Conservation (phyloP, 2,329 filamentous ascomycete genomes). For the Penicillium sp. region DNA sequence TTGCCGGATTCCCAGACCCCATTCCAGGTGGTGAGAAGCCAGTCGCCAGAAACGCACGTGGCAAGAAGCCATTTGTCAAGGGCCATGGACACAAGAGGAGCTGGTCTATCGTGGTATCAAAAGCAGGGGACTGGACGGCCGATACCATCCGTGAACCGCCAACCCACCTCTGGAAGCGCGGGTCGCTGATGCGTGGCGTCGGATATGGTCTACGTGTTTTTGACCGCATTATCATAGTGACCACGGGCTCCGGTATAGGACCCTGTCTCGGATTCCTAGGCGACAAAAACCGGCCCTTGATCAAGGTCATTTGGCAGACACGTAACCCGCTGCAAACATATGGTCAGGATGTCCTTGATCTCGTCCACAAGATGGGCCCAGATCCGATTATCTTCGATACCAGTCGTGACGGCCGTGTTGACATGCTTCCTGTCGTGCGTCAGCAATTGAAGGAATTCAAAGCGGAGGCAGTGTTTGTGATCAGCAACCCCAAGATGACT, state of each 20-base stretch:
- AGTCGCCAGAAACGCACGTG: neutral
- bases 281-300: slow-evolving; percentile 38
- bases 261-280: slow-evolving; percentile 63
- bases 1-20: slow-evolving; percentile 67
- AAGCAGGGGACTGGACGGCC: slow-evolving; percentile 72
- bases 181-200: slow-evolving; percentile 66
- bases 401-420: slow-evolving; percentile 55
- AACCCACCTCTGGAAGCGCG: slow-evolving; percentile 63
- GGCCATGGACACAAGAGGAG: slow-evolving; percentile 9
- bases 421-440: slow-evolving; percentile 60
- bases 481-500: slow-evolving; percentile 67
- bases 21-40: slow-evolving; percentile 4
- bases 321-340: slow-evolving; percentile 61
- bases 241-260: slow-evolving; percentile 71
- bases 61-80: slow-evolving; percentile 1
- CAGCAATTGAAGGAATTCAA: slow-evolving; percentile 46
- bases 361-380: slow-evolving; percentile 57
- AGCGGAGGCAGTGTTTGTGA: slow-evolving; percentile 69
- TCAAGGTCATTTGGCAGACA: slow-evolving; percentile 69
- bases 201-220: slow-evolving; percentile 66
- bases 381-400: slow-evolving; percentile 68
- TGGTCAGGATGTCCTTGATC: slow-evolving; percentile 56
- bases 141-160: slow-evolving; percentile 62
- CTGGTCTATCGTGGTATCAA: slow-evolving; percentile 55
- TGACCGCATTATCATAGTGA: slow-evolving; percentile 62